These are phyloP conservation scores for Fusarium xyrophilum DNA, from an alignment of 2,329 filamentous ascomycete species.

Conservation along the genomic window DNA sequence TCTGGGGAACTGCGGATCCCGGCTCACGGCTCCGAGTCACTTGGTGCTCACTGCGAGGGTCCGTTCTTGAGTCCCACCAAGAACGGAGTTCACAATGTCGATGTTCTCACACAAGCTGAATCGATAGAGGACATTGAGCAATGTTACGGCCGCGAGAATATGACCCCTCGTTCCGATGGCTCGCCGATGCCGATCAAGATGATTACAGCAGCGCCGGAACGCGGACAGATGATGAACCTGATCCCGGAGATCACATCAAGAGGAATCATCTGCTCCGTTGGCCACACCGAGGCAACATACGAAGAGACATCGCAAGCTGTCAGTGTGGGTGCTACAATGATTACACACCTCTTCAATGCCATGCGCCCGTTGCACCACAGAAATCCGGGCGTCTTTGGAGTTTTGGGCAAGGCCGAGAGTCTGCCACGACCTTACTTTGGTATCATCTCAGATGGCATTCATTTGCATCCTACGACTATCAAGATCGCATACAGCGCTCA, in stretches of 20 bases:
- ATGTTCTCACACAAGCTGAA: conserved; percentile 71
- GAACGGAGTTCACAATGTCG: conserved; percentile 83
- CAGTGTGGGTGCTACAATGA: conserved; percentile 80
- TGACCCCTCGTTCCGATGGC: conserved; percentile 52
- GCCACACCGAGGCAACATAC: conserved; percentile 87
- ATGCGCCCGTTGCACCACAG: conserved; percentile 91
- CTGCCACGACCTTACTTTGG: conserved; percentile 77
- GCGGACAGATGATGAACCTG: conserved; percentile 70
- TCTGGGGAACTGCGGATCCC: conserved; percentile 67
- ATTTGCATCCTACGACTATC: conserved; percentile 85
- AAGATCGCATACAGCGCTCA: conserved; percentile 90
- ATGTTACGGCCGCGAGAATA: conserved; percentile 76
- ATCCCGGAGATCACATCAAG: conserved; percentile 71
- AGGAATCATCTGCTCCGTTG: conserved; percentile 79
- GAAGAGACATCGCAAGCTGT: conserved; percentile 78
- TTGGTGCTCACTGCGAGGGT: conserved; percentile 90
- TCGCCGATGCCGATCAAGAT: conserved; percentile 67
- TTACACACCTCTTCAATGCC: conserved; percentile 93
- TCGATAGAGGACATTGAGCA: conserved; percentile 70
- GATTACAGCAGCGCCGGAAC: conserved; percentile 87
- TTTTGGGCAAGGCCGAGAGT: conserved; percentile 72
- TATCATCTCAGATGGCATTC: conserved; percentile 88
- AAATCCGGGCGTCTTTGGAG: conserved; percentile 88
- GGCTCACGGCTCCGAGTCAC: conserved; percentile 78
- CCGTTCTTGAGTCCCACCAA: conserved; percentile 84